Evolutionary conservation across 139 green algal species (phyloP).

Genomic region (Nannochloris sp.): DNA sequence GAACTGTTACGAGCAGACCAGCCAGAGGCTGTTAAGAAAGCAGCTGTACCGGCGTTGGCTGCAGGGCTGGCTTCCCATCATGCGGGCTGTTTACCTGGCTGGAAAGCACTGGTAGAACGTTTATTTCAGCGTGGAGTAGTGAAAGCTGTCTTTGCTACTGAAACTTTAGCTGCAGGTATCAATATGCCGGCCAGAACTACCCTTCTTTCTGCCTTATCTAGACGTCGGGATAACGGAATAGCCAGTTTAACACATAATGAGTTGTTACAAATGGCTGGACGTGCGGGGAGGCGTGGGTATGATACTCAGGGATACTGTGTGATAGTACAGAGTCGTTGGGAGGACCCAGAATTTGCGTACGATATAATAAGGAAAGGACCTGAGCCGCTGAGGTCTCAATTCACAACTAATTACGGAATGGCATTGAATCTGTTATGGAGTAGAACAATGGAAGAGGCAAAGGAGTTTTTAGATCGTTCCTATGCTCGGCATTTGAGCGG

Average conservation of each 20-base stretch:
- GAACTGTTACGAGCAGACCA: conserved; percentile 44
- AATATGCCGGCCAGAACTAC: conserved; percentile 98
- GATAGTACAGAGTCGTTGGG: conserved; percentile 63
- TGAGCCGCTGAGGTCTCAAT: conserved; percentile 64
- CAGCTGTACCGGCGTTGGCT: conserved; percentile 53
- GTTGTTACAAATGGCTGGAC: conserved; percentile 71
- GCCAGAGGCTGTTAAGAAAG: conserved; percentile 66
- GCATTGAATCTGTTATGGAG: conserved; percentile 81
- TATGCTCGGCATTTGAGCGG: conserved; percentile 34
- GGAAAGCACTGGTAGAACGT: conserved; percentile 85
- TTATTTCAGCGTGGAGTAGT: conserved; percentile 78
- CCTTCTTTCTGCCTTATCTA: conserved; percentile 64
- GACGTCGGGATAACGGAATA: conserved; percentile 45
- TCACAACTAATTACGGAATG: conserved; percentile 69
- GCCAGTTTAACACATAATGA: conserved; percentile 75
- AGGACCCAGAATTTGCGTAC: conserved; percentile 59
- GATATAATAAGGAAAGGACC: conserved; percentile 64
- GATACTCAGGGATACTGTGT: conserved; percentile 72
- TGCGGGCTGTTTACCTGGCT: conserved; percentile 84
- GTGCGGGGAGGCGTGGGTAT: conserved; percentile 73
- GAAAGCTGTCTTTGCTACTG: conserved; percentile 91
- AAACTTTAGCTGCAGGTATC: conserved; percentile 94
- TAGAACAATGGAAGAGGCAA: conserved; percentile 59
- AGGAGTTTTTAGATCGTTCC: conserved; percentile 58
- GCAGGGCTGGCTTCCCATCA: conserved; percentile 80